Base-by-base conservation (phyloP, 2,329 filamentous ascomycete genomes). In the Penicillium crustosum region DNA sequence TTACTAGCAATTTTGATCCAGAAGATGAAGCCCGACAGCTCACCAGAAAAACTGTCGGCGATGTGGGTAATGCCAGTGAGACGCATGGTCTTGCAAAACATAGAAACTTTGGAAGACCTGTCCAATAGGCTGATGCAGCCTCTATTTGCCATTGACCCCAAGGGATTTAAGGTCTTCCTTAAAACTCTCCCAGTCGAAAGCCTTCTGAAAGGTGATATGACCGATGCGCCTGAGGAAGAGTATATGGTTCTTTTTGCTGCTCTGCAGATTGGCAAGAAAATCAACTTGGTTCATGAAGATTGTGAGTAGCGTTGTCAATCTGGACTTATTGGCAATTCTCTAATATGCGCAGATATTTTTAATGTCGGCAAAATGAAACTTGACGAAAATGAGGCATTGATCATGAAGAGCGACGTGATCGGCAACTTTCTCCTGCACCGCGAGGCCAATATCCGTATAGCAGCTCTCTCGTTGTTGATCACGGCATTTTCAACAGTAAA, bases 381-480 rank as follows among this genome's bases (percentile, higher is more conserved):
- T 1, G 53, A 63, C 7, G 45, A 56, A 6, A 57, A 64, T 23
- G 57, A 63, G 7, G 60, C 62, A 6, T 31, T 77, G 6, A 61
- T 76, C 15, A 56, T 78, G 25, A 71, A 73, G 29, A 74, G 74
- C 49, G 64, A 70, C 42, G 60, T 71, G 6, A 68, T 78, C 35
- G 70, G 72, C 17, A 69, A 71, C 17, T 75, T 78, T 35, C 64
- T 79, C 19, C 68, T 73, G 47, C 74, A 77, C 74, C 80, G 80
- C 42, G 85, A 85, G 66, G 78, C 85, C 66, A 80, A 86, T 61
- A 87, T 93, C 52, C 86, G 92, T 29, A 84, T 92, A 25, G 84
- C 92, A n/a, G 90, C 90, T 0, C 82, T 97, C 38, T 91, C 91
- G 29, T 82, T 97, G 13, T 82, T 96, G 8, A 85, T 91, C 13